phyloP scores from a whole-genome alignment of 225 moss, liverwort and hornwort genomes.

The Polytrichum formosum region DNA sequence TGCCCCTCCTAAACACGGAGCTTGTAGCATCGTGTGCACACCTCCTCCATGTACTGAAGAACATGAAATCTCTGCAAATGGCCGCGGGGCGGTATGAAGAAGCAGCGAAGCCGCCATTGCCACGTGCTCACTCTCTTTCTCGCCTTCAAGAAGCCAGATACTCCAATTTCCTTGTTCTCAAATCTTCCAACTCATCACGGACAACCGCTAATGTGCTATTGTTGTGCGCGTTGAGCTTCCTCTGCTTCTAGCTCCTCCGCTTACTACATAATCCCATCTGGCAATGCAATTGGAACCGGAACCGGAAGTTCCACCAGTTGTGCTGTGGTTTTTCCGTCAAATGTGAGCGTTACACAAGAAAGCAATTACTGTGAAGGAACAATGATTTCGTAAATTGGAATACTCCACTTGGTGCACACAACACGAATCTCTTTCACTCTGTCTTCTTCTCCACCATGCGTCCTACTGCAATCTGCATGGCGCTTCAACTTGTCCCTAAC shows the following conservation, averaged over 20 bases:
- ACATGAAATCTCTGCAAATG: not conserved
- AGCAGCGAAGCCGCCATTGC: constrained; percentile 25
- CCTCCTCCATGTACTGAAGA: constrained; percentile 1
- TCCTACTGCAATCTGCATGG: too few species aligned
- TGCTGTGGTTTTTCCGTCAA: not conserved
- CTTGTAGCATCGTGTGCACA: constrained; percentile 33
- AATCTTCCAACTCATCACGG: not conserved
- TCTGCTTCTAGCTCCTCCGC: not conserved
- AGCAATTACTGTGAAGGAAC: not conserved
- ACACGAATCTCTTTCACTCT: not conserved
- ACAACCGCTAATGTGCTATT: not conserved
- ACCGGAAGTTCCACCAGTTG: not conserved
- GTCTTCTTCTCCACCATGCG: not conserved
- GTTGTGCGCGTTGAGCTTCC: not conserved
- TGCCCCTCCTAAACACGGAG: constrained; percentile 20
- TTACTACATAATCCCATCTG: not conserved
- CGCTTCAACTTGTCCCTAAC: too few species aligned
- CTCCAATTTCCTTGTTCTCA: not conserved
- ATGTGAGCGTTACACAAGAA: not conserved
- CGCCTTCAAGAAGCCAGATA: not conserved
- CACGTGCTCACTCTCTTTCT: not conserved
- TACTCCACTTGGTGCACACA: not conserved
- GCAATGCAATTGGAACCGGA: not conserved
- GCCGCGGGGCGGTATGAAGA: constrained; percentile 16
- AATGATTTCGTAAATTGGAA: not conserved